These are phyloP conservation scores for Pholiota adiposa DNA, from an alignment of 1,284 basidiomycete species.

Conservation along the genomic window DNA sequence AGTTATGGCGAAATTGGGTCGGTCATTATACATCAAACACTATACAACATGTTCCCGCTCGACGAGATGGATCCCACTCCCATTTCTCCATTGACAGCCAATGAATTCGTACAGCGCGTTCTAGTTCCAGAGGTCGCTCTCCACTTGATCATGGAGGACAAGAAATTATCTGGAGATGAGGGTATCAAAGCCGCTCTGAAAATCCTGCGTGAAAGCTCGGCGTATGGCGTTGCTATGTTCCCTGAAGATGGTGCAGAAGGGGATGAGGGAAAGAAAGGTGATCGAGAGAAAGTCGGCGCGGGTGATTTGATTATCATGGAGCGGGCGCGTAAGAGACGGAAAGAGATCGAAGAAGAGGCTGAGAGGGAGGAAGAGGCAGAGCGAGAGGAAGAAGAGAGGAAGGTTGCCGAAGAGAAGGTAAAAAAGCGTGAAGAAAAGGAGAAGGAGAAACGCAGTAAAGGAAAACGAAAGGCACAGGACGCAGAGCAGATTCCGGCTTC, in stretches of 20 bases:
- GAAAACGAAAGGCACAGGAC: constrained; percentile 14
- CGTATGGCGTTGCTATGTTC: constrained; percentile 82
- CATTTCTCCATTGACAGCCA: constrained; percentile 64
- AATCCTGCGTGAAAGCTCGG: constrained; percentile 72
- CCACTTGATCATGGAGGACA: constrained; percentile 75
- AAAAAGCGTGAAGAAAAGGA: constrained; percentile 29
- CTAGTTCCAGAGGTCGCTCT: constrained; percentile 77
- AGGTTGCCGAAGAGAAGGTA: constrained; percentile 26
- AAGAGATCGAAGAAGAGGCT: constrained; percentile 65
- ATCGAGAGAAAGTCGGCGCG: constrained; percentile 41
- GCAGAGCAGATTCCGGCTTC: constrained; percentile 34
- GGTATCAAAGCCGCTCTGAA: constrained; percentile 49
- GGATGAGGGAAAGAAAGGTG: constrained; percentile 31
- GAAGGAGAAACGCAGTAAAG: constrained; percentile 15
- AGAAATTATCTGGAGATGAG: constrained; percentile 40
- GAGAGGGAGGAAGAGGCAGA: constrained; percentile 41
- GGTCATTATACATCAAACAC: constrained; percentile 74
- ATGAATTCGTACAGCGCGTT: constrained; percentile 73
- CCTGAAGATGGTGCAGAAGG: constrained; percentile 56
- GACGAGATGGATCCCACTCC: constrained; percentile 52
- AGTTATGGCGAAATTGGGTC: constrained; percentile 84
- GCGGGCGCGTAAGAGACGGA: constrained; percentile 61
- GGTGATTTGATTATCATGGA: constrained; percentile 69
- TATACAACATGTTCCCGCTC: constrained; percentile 75
- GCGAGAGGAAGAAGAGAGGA: constrained; percentile 34